Base-by-base conservation (phyloP, 306 rosid genomes). In the Glycine latifolia region DNA sequence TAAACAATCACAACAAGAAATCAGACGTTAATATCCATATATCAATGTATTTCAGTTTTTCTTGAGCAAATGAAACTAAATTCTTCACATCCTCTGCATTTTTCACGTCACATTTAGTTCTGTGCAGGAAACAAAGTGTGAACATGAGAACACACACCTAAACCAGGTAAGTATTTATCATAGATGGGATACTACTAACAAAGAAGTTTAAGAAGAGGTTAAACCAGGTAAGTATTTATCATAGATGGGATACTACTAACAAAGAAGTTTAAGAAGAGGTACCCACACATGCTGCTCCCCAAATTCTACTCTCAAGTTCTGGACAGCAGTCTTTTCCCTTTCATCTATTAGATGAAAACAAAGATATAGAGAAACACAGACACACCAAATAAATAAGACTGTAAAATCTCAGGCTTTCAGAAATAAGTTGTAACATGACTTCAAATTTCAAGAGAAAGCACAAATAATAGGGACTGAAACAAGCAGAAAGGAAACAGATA, bases 211-310 rank as follows among this genome's bases (percentile, higher is more conserved):
- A 77, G 86, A 81, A 90, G 89, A 79, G 95, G 89, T 91, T 39
- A 60, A 83, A 20, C 16, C 26, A 86, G 6, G 8, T 52, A 20
- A 15, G 58, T 75, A 71, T 16, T 43, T 16, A 58, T 73, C 65
- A 46, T 46, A 54, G 52, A 76, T 20, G 67, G 26, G 59, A 68
- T 61, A 77, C 67, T 3, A 70, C 16, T 48, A 37, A 81, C 61
- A 49, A 67, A 82, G 50, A 86, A 85, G 91, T 91, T 71, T 62
- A 53, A 77, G 86, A 81, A 90, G 89, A 79, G 95, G 89, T 91
- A 95, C 97, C 99, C 99, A 95, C 92, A 91, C 94, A 89, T 81
- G 91, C 88, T 91, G 99, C 95, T 91, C 94, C 85, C 95, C 94
- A 76, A 85, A 93, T 80, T 95, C 97, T 81, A 55, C 86, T 80